phyloP scores from a whole-genome alignment of 2,329 filamentous ascomycete genomes.

The Trichoderma aggressivum region DNA sequence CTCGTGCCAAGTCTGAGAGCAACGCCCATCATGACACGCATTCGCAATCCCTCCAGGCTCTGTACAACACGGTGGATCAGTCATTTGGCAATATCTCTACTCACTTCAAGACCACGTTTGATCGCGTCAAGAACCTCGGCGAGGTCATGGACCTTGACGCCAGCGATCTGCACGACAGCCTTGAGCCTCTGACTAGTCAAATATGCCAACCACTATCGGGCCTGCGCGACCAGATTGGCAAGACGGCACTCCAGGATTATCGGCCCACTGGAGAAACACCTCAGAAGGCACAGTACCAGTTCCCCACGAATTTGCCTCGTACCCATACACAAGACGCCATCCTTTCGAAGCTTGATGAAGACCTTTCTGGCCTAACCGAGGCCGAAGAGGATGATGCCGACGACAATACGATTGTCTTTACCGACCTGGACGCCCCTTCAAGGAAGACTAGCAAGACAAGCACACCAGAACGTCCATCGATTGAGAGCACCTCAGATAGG shows the following conservation, averaged over 20 bases:
- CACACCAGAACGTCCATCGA: slow-evolving; percentile 32
- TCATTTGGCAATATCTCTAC: slow-evolving; percentile 69
- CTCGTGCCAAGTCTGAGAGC: slow-evolving; percentile 77
- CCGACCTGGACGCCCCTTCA: slow-evolving; percentile 33
- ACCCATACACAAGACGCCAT: slow-evolving; percentile 54
- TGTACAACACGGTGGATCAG: slow-evolving; percentile 66
- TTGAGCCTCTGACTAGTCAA: slow-evolving; percentile 57
- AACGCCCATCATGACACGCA: slow-evolving; percentile 71
- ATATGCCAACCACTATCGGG: slow-evolving; percentile 67
- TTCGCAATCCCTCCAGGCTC: slow-evolving; percentile 57
- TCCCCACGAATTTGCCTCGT: slow-evolving; percentile 72
- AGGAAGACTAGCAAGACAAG: slow-evolving; percentile 30
- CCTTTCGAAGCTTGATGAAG: slow-evolving; percentile 40
- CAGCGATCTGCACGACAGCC: slow-evolving; percentile 53
- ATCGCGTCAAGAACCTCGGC: slow-evolving; percentile 65
- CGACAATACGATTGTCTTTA: slow-evolving; percentile 41
- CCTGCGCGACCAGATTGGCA: slow-evolving; percentile 66
- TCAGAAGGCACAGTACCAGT: slow-evolving; percentile 75
- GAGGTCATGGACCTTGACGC: slow-evolving; percentile 63
- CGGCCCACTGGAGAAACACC: slow-evolving; percentile 82
- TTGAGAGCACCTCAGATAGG: slow-evolving; percentile 27
- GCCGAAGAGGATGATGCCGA: slow-evolving; percentile 3
- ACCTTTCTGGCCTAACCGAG: not conserved
- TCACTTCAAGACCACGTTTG: slow-evolving; percentile 67
- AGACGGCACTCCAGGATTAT: slow-evolving; percentile 72